Conservation (phyloP, 306 rosid species). For the Chamaecrista fasciculata region DNA sequence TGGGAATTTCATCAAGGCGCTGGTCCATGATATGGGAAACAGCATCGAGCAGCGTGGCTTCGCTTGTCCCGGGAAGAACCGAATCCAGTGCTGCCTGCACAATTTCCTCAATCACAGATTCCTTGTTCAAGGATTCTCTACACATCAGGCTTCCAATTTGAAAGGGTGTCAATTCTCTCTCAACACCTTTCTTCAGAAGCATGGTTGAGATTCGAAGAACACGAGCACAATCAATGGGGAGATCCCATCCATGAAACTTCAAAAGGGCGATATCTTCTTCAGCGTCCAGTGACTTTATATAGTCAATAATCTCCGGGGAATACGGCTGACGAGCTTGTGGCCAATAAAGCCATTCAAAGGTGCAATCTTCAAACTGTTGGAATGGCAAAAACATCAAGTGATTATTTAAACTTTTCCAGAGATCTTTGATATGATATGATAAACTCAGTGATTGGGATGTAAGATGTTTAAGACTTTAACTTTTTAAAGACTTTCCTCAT, state of each 20-base stretch:
- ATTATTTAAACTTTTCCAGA: too few relatives aligned
- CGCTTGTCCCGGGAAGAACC: constrained; percentile 73
- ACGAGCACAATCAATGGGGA: constrained; percentile 76
- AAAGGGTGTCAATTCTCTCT: constrained; percentile 71
- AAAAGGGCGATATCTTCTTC: constrained; percentile 77
- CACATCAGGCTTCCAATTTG: constrained; percentile 83
- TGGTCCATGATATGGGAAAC: constrained; percentile 72
- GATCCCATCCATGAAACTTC: constrained; percentile 85
- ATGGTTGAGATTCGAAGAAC: constrained; percentile 79
- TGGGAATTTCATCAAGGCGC: constrained; percentile 54
- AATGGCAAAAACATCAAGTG: constrained; percentile 8
- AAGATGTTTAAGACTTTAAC: too few relatives aligned
- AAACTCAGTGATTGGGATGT: too few relatives aligned
- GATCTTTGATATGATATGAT: too few relatives aligned
- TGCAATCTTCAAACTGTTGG: constrained; percentile 87
- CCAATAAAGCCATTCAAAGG: constrained; percentile 99
- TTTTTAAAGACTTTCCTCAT: too few relatives aligned
- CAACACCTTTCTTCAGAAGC: constrained; percentile 92
- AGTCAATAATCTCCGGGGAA: constrained; percentile 58
- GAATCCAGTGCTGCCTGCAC: constrained; percentile 66
- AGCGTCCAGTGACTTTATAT: constrained; percentile 73
- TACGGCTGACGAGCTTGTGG: constrained; percentile 83
- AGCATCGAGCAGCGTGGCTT: constrained; percentile 73
- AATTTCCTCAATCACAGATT: constrained; percentile 81
- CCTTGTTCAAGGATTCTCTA: constrained; percentile 65